Base-by-base conservation (phyloP, 164 flowering plant genomes). In the Kalanchoe fedtschenkoi region DNA sequence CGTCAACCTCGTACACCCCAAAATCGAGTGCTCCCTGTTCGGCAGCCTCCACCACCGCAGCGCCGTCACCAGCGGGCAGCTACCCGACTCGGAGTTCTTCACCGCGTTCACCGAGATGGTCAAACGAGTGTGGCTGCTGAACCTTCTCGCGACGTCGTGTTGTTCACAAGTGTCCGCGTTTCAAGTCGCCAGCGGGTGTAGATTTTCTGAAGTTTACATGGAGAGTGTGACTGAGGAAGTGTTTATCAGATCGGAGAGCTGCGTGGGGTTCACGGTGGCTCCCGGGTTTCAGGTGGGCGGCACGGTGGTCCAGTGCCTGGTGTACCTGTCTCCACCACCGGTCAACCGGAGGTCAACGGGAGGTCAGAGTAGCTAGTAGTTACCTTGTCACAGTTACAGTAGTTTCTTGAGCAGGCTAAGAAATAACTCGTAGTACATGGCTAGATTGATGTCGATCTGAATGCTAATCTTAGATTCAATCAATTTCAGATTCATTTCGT, bases 161-260 rank as follows among this genome's bases (percentile, higher is more conserved):
- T 70, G 69, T 30, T 71, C 75, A 11, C 79, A 78, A 34, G 85
- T 86, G 1, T 56, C 69, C 15, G 67, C 84, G 5, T 91, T 91
- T 66, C 85, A 79, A 69, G 82, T 84, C 22, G 64, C 63, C 42
- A 74, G 62, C 33, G 73, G 70, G 2, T 77, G 75, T 60, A 69
- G 88, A 35, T 89, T 88, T 68, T 88, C 97, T 0, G 92, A 91
- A 21, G 84, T 88, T 16, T 87, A 78, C 80, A 88, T 91, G 97
- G 92, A 87, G 60, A 64, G 77, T 60, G 86, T 78, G 24, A 69
- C 75, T 0, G 79, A 81, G 16, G 85, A 78, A 0, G 75, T 71
- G 9, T 53, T 67, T 53, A 73, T 21, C 6, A 42, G 55, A 0
- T 47, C 28, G 16, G 73, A 62, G 19, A 68, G 57, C 19, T 68